Percentiles rank a stretch among this genome's conserved stretches.
Conservation (phyloP, 345 rosid species). For the Reutealis trisperma region DNA sequence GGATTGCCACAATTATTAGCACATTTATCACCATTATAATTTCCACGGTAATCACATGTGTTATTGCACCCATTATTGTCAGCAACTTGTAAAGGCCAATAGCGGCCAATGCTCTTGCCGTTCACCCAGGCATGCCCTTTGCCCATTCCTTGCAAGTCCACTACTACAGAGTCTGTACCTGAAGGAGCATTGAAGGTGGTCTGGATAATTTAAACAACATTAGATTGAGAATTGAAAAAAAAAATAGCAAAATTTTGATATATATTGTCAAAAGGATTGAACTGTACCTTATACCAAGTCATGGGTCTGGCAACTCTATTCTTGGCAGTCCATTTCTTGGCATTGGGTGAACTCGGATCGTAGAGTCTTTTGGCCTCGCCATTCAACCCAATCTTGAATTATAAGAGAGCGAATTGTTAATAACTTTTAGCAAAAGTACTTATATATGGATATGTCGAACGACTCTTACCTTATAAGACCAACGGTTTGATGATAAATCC, state of each 20-base stretch:
- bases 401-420: no score
- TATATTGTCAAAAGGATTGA: no score
- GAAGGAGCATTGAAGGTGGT: constrained; percentile 11
- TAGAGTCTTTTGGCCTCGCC: not conserved
- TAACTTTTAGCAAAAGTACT: no score
- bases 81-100: constrained; percentile 11
- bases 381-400: constrained; percentile 9
- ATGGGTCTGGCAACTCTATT: not conserved
- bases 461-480: constrained; percentile 6
- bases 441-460: no score
- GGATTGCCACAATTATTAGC: constrained; percentile 9
- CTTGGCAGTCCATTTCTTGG: no score
- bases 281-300: constrained; percentile 20
- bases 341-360: no score
- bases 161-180: constrained; percentile 15
- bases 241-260: no score
- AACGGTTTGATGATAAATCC: not conserved
- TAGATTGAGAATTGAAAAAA: no score
- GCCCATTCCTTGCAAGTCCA: constrained; percentile 19
- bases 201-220: not conserved
- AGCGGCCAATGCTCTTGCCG: constrained; percentile 7
- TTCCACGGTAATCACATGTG: not conserved
- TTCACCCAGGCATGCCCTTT: constrained; percentile 2
- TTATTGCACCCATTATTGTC: not conserved
- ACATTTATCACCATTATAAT: not conserved